Base-by-base conservation (phyloP, 495 filamentous ascomycete species). In the Hypoxylon fragiforme region DNA sequence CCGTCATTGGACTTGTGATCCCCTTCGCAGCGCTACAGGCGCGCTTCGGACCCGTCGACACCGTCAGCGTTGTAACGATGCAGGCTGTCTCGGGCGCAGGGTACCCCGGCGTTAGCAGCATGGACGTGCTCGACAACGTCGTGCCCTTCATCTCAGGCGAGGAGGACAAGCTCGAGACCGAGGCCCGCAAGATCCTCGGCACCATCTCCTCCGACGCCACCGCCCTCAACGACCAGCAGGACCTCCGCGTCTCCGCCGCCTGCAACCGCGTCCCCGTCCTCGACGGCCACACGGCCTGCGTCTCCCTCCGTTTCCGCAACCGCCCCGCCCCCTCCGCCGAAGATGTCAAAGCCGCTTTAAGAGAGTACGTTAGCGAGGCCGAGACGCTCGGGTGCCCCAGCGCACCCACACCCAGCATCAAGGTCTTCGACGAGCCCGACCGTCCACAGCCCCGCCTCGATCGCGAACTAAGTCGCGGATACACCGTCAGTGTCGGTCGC, bases 101-200 rank as follows among this genome's bases (percentile, higher is more conserved):
- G n/a, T 94, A 92, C 73, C 90, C 90, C 6, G 90, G 89, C 57
- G 89, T 92, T 19, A 85, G 85, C 66, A 86, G 83, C 68, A 81
- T 82, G 79, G 80, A 83, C 68, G 73, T 82, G 21, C 64, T 92
- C 50, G 90, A 95, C 70, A 95, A 94, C 63, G 85, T 92, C 2
- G 87, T 95, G 44, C 90, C 90, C 2, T 92, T 78, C 68, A 95
- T 95, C 63, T 79, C 81, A n/a, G 89, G 89, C 39, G 89, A 95
- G 72, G 90, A 95, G 63, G 90, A 91, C 70, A 95, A 92, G 76
- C 80, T 95, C 11, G 85, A 90, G 73, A 86, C 84, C 39, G 89
- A 95, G 66, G 88, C 90, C 2, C 84, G 85, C 39, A 94, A 95
- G 80, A 95, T 95, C 57, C 79, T 92, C 8, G 89, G 90, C 30